Evolutionary conservation across 1,284 basidiomycete species (phyloP).

Genomic region (Naganishia sp.): DNA sequence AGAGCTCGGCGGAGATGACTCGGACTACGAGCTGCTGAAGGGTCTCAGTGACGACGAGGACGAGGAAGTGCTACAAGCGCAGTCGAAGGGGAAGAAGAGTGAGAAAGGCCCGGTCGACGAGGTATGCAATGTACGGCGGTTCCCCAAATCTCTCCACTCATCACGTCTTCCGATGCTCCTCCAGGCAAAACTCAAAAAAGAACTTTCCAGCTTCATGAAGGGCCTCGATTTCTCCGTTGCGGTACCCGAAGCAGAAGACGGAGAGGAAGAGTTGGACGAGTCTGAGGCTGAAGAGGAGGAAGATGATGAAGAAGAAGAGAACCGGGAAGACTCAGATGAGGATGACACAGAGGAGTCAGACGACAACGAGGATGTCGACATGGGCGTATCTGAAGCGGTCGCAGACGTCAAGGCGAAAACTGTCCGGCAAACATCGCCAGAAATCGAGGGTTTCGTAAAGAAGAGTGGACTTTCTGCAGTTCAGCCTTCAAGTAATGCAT

Average conservation of each 20-base stretch:
- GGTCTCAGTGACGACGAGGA: slow-evolving; percentile 54
- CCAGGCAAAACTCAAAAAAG: slow-evolving; percentile 58
- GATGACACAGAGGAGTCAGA: slow-evolving; percentile 48
- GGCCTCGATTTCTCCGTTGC: slow-evolving; percentile 57
- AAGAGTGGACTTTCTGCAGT: slow-evolving; percentile 28
- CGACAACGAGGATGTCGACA: slow-evolving; percentile 36
- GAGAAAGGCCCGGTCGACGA: slow-evolving; percentile 39
- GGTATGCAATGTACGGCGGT: slow-evolving; percentile 35
- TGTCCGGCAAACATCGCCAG: slow-evolving; percentile 1
- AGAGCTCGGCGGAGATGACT: slow-evolving; percentile 60
- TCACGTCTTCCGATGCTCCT: slow-evolving; percentile 38
- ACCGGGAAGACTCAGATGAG: slow-evolving; percentile 49
- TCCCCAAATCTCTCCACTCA: not conserved
- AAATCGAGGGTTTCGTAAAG: slow-evolving; percentile 32
- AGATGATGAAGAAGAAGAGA: slow-evolving; percentile 41
- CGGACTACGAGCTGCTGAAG: slow-evolving; percentile 58
- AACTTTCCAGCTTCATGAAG: slow-evolving; percentile 64
- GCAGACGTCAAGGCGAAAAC: slow-evolving; percentile 4
- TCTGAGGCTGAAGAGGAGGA: slow-evolving; percentile 40
- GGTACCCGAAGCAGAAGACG: slow-evolving; percentile 36
- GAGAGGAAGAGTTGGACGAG: slow-evolving; percentile 37
- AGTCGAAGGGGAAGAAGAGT: slow-evolving; percentile 33
- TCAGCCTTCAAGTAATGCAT: slow-evolving; percentile 5
- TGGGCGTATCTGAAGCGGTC: slow-evolving; percentile 27
- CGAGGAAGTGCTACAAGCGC: slow-evolving; percentile 35